Base-by-base conservation (phyloP, 129 eudicot genomes). In the Escallonia rubra region DNA sequence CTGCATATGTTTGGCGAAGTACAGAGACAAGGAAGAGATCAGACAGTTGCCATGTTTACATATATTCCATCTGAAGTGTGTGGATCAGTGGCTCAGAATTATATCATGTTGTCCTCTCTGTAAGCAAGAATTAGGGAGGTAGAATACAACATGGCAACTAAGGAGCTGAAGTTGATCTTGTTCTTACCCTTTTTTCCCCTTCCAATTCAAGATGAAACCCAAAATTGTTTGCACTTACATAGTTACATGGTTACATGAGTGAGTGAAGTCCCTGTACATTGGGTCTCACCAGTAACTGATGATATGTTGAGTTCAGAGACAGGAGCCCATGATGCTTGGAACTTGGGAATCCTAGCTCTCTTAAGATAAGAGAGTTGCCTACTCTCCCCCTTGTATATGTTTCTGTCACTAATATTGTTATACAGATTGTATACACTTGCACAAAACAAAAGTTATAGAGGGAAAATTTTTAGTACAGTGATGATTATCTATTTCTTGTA, bases 41-140 rank as follows among this genome's bases (percentile, higher is more conserved):
- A 84, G 95, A 76, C 85, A 86, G 72, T 77, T 93, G 74, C 85
- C 86, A 61, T 93, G 98, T 45, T 79, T 85, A 42, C 98, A 93
- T 77, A 70, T 67, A 10, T 93, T 93, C 73, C 98, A 93, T 72
- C 83, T 89, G 69, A 82, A 82, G 76, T 93, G 98, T 79, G 96
- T 93, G 69, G 98, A 93, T 72, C 95, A 93, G 60, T 93, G 98
- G 98, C 96, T 93, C 66, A 82, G 73, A 70, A 93, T 93, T 10
- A 87, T 84, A 54, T 84, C 98, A 8, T 93, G 92, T 63, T 93
- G 98, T 64, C 98, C 98, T 8, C 95, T 93, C 51, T 93, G 98
- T 67, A 93, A 93, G 62, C 87, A 93, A 76, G 89, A 80, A 71
- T 67, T 92, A 51, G 85, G 79, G 58, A 80, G 80, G 59, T 87